Evolutionary conservation across 345 rosid species (phyloP).

Genomic region (Leavenworthia alabamica): DNA sequence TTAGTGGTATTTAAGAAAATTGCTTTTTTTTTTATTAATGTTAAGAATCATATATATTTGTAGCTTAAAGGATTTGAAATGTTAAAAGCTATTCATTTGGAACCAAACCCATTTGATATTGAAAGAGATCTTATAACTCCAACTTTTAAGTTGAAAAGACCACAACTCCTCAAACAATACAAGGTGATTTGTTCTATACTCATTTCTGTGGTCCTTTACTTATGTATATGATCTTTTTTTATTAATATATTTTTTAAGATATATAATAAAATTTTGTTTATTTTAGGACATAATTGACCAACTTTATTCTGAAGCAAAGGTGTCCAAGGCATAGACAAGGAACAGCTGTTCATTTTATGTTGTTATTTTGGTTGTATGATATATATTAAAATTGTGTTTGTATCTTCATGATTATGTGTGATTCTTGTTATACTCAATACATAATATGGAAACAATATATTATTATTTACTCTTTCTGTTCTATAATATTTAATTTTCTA

Average conservation of each 20-base stretch:
- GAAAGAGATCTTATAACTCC: constrained; percentile 85
- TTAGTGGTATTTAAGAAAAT: too few relatives aligned
- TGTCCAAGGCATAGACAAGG: constrained; percentile 37
- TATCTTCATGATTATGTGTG: constrained; percentile 3
- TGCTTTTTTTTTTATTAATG: too few relatives aligned
- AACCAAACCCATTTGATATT: constrained; percentile 70
- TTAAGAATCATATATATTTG: background rate
- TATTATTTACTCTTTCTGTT: too few relatives aligned
- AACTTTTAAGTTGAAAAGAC: constrained; percentile 85
- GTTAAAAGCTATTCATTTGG: constrained; percentile 79
- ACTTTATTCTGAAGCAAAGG: constrained; percentile 70
- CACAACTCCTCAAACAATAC: constrained; percentile 76
- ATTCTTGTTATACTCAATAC: background rate
- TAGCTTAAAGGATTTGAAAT: constrained; percentile 89
- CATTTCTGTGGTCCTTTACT: background rate
- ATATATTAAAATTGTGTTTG: background rate
- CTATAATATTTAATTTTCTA: too few relatives aligned
- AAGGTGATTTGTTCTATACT: constrained; percentile 39
- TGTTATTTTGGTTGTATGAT: constrained; percentile 6
- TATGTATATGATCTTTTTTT: background rate
- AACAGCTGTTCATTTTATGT: constrained; percentile 3
- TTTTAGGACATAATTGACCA: constrained; percentile 54
- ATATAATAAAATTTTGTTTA: background rate
- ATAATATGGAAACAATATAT: background rate
- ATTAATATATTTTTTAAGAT: background rate